Evolutionary conservation across 441 rosid genomes (phyloP), one percentile per base, ranked within the genome.

Genomic region (Erysimum pusillum): DNA sequence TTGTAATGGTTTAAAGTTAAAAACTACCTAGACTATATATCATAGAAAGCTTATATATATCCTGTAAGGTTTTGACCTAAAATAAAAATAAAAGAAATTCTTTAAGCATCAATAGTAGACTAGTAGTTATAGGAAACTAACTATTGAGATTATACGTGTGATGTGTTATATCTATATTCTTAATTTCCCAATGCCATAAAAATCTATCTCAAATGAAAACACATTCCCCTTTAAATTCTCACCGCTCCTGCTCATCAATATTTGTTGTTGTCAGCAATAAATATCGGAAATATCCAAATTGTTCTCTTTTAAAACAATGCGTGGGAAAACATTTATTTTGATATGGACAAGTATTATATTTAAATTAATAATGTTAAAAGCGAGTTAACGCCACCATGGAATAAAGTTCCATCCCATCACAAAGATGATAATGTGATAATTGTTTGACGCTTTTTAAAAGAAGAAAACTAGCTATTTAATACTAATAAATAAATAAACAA

Each of bases 131-230:
- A 2, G 31, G 31, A 20, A 20, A 45, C 0, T 34, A 34, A 25
- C 15, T 0, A 10, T 14, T 28, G 32, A 22, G 12, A 34, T 15
- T 35, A 9, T 63, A 41, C 9, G 68, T 28, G 31, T 28, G 31
- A 28, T 28, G 0, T 28, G 31, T 28, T 28, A 28, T 25, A 28
- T 28, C 31, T 35, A 9, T 63, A 10, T 17, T 51, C 36, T n/a
- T n/a, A n/a, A n/a, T 41, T 53, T 73, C 52, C 69, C 76, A 63
- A 73, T 53, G 38, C 35, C 63, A 62, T 61, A 49, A 63, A 31
- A 39, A 15, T 18, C 12, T 52, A 34, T 41, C 22, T 41, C 41
- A 54, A n/a, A 53, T 25, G 41, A 38, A 46, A 70, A 57, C 36
- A 56, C 54, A 42, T 56, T 42, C 2, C 73, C 52, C 18, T 11